Percentiles rank a stretch among this genome's conserved stretches.
phyloP scores from a whole-genome alignment of 768 basidiomycete species.

The Termitomyces titanicus region DNA sequence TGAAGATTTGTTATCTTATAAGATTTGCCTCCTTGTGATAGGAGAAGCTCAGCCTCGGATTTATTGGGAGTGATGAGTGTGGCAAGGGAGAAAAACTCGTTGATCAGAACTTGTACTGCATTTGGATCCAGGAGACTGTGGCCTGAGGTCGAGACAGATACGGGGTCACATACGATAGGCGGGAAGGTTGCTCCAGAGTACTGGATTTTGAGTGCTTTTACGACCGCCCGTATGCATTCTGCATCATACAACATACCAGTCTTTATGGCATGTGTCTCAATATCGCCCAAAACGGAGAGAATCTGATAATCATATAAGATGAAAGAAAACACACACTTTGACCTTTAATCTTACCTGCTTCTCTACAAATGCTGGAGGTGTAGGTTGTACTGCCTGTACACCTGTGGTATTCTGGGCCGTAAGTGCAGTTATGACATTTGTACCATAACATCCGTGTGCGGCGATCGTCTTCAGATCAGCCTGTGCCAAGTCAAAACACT shows the following conservation, averaged over 20 bases:
- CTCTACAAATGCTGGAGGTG: constrained; percentile 66
- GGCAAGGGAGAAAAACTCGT: constrained; percentile 67
- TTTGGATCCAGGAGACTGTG: constrained; percentile 68
- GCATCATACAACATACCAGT: constrained; percentile 84
- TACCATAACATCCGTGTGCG: constrained; percentile 73
- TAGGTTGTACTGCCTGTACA: constrained; percentile 69
- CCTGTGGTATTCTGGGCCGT: constrained; percentile 89
- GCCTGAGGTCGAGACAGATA: constrained; percentile 88
- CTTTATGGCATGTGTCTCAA: constrained; percentile 72
- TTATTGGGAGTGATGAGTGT: constrained; percentile 83
- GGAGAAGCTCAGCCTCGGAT: constrained; percentile 70
- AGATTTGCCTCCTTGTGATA: constrained; percentile 32
- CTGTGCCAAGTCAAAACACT: constrained; percentile 29
- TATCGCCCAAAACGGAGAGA: constrained; percentile 65
- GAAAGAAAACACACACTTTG: neutral
- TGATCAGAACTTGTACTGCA: constrained; percentile 57
- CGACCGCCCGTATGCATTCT: constrained; percentile 48
- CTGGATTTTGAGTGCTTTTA: constrained; percentile 41
- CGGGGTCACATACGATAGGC: constrained; percentile 81
- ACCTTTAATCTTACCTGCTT: constrained; percentile 56
- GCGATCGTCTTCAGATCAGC: constrained; percentile 88
- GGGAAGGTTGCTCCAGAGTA: constrained; percentile 33
- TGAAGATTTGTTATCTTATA: constrained; percentile 39
- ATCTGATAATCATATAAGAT: constrained; percentile 46
- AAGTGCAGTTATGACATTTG: constrained; percentile 79